These are phyloP conservation scores for Akanthomyces muscarius DNA, from an alignment of 2,329 filamentous ascomycete species.

Conservation along the genomic window DNA sequence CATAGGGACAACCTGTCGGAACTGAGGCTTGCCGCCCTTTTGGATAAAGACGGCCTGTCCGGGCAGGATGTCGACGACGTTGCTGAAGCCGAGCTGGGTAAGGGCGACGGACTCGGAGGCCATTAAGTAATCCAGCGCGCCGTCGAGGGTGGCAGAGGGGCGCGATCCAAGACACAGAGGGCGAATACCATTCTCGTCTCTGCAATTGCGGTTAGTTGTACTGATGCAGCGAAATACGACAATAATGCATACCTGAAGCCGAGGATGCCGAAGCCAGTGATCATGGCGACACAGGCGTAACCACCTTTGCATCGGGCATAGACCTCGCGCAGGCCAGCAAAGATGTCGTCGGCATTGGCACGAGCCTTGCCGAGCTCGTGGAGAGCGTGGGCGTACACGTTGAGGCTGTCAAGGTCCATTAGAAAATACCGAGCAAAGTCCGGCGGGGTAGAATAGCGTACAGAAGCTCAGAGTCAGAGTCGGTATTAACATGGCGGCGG, in stretches of 20 bases:
- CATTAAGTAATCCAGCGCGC: conserved; percentile 80
- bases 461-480: conserved; percentile 83
- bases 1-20: conserved; percentile 67
- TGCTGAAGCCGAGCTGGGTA: conserved; percentile 71
- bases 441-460: conserved; percentile 6
- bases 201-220: conserved; percentile 50
- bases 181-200: conserved; percentile 62
- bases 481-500: conserved; percentile 84
- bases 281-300: conserved; percentile 77
- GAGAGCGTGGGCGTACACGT: conserved; percentile 80
- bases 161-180: conserved; percentile 76
- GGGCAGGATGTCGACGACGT: conserved; percentile 73
- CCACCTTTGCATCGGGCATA: conserved; percentile 70
- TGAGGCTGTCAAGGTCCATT: conserved; percentile 47
- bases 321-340: conserved; percentile 66
- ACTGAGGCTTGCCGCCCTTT: conserved; percentile 70
- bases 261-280: conserved; percentile 75
- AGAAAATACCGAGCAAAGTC: conserved; percentile 3
- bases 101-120: conserved; percentile 85
- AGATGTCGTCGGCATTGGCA: conserved; percentile 74
- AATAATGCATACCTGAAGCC: conserved; percentile 56
- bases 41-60: conserved; percentile 82
- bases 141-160: conserved; percentile 56
- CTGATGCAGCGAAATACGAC: background rate
- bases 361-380: conserved; percentile 77